Conservation (phyloP, 2,329 filamentous ascomycete species). For the Fusarium guadeloupense region DNA sequence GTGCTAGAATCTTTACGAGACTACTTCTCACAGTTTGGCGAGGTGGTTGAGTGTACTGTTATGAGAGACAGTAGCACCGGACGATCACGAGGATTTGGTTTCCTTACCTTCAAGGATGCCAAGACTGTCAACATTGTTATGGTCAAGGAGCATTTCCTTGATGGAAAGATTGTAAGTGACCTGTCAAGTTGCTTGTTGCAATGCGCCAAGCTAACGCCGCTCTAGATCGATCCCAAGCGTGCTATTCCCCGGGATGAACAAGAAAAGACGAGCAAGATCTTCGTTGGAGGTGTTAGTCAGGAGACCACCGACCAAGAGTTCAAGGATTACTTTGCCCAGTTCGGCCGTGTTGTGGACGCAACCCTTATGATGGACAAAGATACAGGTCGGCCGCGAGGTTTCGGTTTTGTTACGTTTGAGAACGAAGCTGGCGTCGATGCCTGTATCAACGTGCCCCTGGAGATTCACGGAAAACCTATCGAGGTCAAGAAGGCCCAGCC, state of each 20-base stretch:
- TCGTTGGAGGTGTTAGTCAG: slow-evolving; percentile 96
- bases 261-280: slow-evolving; percentile 98
- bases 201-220: slow-evolving; percentile 31
- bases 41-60: slow-evolving; percentile 98
- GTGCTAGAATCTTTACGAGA: slow-evolving; percentile 88
- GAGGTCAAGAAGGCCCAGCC: slow-evolving; percentile 99
- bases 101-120: slow-evolving; percentile 96
- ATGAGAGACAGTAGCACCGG: slow-evolving; percentile 97
- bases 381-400: slow-evolving; percentile 93
- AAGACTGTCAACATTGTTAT: slow-evolving; percentile 99
- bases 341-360: slow-evolving; percentile 94
- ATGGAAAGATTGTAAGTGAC: slow-evolving; percentile 91
- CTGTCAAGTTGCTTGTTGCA: background rate
- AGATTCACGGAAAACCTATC: slow-evolving; percentile 95
- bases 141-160: slow-evolving; percentile 98
- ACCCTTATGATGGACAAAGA: slow-evolving; percentile 99
- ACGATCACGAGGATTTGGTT: slow-evolving; percentile 94
- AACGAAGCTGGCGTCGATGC: slow-evolving; percentile 94
- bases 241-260: slow-evolving; percentile 98
- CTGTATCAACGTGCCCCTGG: slow-evolving; percentile 83
- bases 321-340: slow-evolving; percentile 95
- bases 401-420: slow-evolving; percentile 98
- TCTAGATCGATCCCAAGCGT: slow-evolving; percentile 94
- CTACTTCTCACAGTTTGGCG: slow-evolving; percentile 97
- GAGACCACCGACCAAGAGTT: slow-evolving; percentile 97